A percentile compares a stretch with the other conserved stretches of the same genome.
These are phyloP conservation scores for Ananas comosus DNA, from an alignment of 176 grass and related monocot genomes.

Conservation along the genomic window DNA sequence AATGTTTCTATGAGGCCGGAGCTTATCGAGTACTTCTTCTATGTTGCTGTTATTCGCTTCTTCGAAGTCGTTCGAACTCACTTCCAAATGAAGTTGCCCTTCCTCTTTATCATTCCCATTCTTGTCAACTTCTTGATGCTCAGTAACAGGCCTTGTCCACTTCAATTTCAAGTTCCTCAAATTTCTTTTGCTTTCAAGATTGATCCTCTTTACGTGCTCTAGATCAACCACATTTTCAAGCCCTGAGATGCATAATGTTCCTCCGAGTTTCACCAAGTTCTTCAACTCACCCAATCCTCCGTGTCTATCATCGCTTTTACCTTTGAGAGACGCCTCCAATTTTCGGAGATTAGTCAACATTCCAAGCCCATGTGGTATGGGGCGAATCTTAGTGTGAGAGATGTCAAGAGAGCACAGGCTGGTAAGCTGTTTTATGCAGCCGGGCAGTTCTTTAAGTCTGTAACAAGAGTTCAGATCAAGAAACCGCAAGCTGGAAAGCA, in stretches of 20 bases:
- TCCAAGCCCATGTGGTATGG: background rate
- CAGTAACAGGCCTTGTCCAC: no score
- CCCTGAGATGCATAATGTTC: background rate
- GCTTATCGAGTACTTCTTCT: no score
- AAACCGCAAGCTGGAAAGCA: slow-evolving; percentile 1
- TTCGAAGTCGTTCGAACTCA: no score
- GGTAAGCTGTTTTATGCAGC: slow-evolving; percentile 4
- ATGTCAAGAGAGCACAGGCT: slow-evolving; percentile 14
- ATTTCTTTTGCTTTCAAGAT: no score
- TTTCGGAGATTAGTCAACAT: background rate
- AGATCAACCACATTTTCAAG: slow-evolving; percentile 11
- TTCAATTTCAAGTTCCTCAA: no score
- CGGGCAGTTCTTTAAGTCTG: background rate
- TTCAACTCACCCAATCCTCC: background rate
- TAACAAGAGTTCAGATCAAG: background rate
- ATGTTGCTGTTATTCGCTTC: no score
- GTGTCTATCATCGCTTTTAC: background rate
- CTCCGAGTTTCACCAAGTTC: slow-evolving; percentile 4
- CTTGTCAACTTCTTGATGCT: no score
- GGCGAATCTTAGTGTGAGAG: background rate
- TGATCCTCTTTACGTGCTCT: background rate
- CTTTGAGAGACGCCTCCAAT: background rate
- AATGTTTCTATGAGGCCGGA: no score
- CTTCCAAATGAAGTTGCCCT: no score
- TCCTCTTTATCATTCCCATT: no score